Evolutionary conservation across 768 basidiomycete species (phyloP), one percentile per base, ranked within the genome.

Genomic region (Hemileccinum impolitum): DNA sequence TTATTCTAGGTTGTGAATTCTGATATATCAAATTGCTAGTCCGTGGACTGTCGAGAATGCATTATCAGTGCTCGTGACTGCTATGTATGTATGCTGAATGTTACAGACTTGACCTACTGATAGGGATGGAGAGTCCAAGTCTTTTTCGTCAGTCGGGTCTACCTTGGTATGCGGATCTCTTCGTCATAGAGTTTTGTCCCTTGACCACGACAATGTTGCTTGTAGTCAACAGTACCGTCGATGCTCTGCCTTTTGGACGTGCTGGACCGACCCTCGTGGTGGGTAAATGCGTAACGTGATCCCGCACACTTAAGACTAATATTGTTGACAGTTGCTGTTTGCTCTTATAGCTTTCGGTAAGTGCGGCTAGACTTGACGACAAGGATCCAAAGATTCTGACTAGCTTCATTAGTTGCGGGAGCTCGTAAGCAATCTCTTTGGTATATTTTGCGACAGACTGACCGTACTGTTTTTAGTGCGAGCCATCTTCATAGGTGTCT

Each of bases 11-110:
- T 56, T 31, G 6, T 50, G 30, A 56, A 56, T 50, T 56, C 30
- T 44, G 43, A 55, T 43, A 36, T 19, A 44, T 39, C 9, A 18
- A 7, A 44, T 38, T 19, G 12, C 13, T 45, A 58, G 57, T 23
- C 18, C 48, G n/a, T 58, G 57, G 57, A 36, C 52, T n/a, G 21
- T 58, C 25, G 56, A 58, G 38, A 57, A 43, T 26, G 51, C 41
- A 13, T 21, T 58, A 10, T 53, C 56, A 17, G 57, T 43, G 15
- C 39, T 58, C 15, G 42, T 58, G 28, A 57, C 57, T 15, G 48
- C 51, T 11, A 31, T 58, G 57, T 58, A 39, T 25, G 56, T 50
- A 23, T 17, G 17, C 23, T 26, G 23, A 31, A 32, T 28, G 18
- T 19, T 13, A 13, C 31, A 21, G 2, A 12, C 18, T 37, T 6